Evolutionary conservation across 768 basidiomycete genomes (phyloP), one percentile per base, ranked within the genome.

Genomic region (Lenzites betulinus): DNA sequence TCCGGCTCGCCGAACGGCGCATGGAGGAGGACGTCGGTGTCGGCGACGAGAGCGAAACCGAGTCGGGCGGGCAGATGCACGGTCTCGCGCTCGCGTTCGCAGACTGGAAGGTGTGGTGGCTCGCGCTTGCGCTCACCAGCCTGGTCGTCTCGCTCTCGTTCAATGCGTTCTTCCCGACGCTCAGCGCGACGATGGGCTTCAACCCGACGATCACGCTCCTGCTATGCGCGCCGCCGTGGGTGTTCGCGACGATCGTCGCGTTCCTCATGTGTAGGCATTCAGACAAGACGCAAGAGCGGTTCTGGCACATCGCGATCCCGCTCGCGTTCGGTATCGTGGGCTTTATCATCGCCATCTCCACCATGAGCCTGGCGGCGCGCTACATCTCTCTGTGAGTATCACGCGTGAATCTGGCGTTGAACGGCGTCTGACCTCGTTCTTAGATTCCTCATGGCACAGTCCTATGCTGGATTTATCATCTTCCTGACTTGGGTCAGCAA

Each of bases 21-120:
- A 83, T 92, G 82, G 74, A 76, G 35, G 89, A 90, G 67, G 90
- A 91, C 59, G 76, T 76, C 25, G 84, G 83, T 25, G 77, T 83
- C 7, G 77, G 79, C 9, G 83, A 85, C 57, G 76, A 82, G 53
- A 75, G 74, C 23, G 78, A 82, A 61, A 78, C 75, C 18, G 78
- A 80, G 50, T 61, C 36, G 42, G 64, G 73, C 6, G 74, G 71
- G 6, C 73, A 75, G 20, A 65, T 68, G 13, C 70, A 72, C 22
- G 89, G 89, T 11, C 68, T 92, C 6, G 65, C 72, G 16, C 67
- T 88, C 60, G 89, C 92, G n/a, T 46, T 91, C 52, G 78, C 77
- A 33, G 93, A 95, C 69, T 86, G 87, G 88, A 88, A 86, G 71
- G 89, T 95, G 41, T 94, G 92, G 88, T 89, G 83, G 83, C 77